These are phyloP conservation scores for Sphenostylis stenocarpa DNA, from an alignment of 306 rosid species.

Conservation along the genomic window DNA sequence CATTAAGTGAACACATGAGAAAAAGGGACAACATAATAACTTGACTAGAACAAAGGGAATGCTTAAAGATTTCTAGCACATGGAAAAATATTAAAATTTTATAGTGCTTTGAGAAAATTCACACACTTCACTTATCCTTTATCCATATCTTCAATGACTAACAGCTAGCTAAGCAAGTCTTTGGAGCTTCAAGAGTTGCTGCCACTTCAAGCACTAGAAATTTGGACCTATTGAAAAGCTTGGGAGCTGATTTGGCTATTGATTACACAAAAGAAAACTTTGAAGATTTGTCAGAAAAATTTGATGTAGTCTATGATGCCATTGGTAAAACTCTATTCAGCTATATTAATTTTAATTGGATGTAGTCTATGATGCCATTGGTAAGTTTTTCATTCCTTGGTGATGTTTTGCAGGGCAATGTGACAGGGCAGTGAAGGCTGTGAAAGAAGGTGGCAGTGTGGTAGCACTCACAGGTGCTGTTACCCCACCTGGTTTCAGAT, in stretches of 20 bases:
- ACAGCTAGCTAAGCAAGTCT: conserved; percentile 89
- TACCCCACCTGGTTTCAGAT: conserved; percentile 95
- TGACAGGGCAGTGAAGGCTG: conserved; percentile 83
- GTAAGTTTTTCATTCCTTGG: not conserved
- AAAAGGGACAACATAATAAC: not conserved
- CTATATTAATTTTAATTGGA: conserved; percentile 48
- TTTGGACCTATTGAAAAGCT: conserved; percentile 74
- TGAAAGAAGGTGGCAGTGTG: conserved; percentile 88
- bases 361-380: conserved; percentile 73
- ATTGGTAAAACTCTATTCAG: conserved; percentile 54
- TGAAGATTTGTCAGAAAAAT: conserved; percentile 82
- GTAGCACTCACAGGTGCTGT: conserved; percentile 89
- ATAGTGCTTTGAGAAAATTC: not conserved
- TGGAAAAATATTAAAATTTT: not conserved
- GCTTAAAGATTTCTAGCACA: not conserved
- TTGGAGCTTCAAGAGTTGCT: conserved; percentile 88
- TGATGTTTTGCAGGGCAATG: conserved; percentile 72
- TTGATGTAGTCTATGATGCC: conserved; percentile 88
- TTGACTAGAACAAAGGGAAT: not conserved
- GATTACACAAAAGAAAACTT: conserved; percentile 88
- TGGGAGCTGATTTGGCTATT: conserved; percentile 87
- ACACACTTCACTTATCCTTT: not conserved
- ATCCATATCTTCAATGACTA: conserved; percentile 14
- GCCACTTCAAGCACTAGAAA: conserved; percentile 89
- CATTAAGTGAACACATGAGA: not conserved